phyloP scores from a whole-genome alignment of 2,329 filamentous ascomycete genomes.

The Aspergillus ustus region DNA sequence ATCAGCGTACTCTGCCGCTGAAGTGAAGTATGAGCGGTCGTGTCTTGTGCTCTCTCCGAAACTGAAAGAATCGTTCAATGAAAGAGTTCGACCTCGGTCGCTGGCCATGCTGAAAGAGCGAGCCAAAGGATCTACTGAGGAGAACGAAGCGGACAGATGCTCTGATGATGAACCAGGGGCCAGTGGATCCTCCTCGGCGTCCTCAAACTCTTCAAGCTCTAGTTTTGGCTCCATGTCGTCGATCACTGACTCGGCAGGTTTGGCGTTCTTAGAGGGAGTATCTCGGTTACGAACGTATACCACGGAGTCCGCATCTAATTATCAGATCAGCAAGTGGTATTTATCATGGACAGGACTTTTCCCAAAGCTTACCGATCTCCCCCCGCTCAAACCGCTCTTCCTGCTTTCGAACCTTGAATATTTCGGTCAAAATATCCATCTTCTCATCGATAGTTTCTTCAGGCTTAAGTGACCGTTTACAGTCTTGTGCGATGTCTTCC shows the following conservation, averaged over 20 bases:
- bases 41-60: slow-evolving; percentile 33
- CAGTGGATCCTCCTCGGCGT: slow-evolving; percentile 32
- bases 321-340: neutral
- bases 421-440: slow-evolving; percentile 46
- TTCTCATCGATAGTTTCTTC: slow-evolving; percentile 40
- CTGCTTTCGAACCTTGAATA: slow-evolving; percentile 45
- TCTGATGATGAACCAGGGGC: slow-evolving; percentile 33
- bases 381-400: slow-evolving; percentile 47
- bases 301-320: slow-evolving; percentile 38
- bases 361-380: slow-evolving; percentile 43
- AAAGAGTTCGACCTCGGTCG: slow-evolving; percentile 30
- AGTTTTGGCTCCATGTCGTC: slow-evolving; percentile 29
- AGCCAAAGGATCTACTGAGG: slow-evolving; percentile 31
- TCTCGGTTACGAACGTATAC: slow-evolving; percentile 46
- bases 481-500: slow-evolving; percentile 46
- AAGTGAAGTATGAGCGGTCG: slow-evolving; percentile 34
- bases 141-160: slow-evolving; percentile 29
- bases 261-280: slow-evolving; percentile 37
- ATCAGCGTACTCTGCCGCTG: slow-evolving; percentile 35
- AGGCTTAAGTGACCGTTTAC: slow-evolving; percentile 43
- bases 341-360: neutral
- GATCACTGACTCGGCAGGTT: slow-evolving; percentile 34
- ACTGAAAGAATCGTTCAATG: slow-evolving; percentile 34
- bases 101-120: slow-evolving; percentile 27
- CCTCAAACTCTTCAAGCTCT: slow-evolving; percentile 32